Conservation (phyloP, 768 basidiomycete species). For the Chlorophyllum brunneum region DNA sequence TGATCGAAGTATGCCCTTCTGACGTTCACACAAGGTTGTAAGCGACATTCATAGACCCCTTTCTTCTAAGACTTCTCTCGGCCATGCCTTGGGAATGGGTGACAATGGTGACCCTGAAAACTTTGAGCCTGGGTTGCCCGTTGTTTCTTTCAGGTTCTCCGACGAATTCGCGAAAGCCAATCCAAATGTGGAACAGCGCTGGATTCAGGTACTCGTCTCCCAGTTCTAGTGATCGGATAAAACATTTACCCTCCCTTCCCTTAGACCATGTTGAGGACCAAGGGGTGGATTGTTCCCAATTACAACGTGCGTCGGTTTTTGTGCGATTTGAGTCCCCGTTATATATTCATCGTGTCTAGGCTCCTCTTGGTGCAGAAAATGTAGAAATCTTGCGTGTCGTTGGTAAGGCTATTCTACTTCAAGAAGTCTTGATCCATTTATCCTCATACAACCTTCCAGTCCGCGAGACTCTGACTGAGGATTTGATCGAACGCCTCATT, state of each 20-base stretch:
- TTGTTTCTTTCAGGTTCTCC: conserved; percentile 56
- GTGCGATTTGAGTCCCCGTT: not conserved
- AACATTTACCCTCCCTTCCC: not conserved
- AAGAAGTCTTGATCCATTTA: too few species aligned
- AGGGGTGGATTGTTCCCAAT: conserved; percentile 63
- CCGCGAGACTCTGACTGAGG: conserved; percentile 52
- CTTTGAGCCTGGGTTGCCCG: conserved; percentile 54
- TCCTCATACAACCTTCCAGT: conserved; percentile 25
- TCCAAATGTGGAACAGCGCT: conserved; percentile 49
- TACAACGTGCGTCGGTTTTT: conserved; percentile 34
- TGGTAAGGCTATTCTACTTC: not conserved
- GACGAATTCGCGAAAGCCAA: conserved; percentile 49
- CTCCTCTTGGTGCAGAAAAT: conserved; percentile 46
- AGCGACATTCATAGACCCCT: conserved; percentile 48
- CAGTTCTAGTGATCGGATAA: conserved; percentile 13
- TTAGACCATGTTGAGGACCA: conserved; percentile 40
- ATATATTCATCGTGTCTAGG: conserved; percentile 19
- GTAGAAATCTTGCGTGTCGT: conserved; percentile 61
- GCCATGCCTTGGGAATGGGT: too few species aligned
- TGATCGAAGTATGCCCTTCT: not conserved
- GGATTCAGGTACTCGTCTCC: conserved; percentile 36
- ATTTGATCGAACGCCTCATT: conserved; percentile 46
- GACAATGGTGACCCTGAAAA: conserved; percentile 34
- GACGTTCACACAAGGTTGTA: conserved; percentile 28
- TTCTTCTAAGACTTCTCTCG: conserved; percentile 8